Base-by-base conservation (phyloP, 495 filamentous ascomycete species). In the Daldinia bambusicola region DNA sequence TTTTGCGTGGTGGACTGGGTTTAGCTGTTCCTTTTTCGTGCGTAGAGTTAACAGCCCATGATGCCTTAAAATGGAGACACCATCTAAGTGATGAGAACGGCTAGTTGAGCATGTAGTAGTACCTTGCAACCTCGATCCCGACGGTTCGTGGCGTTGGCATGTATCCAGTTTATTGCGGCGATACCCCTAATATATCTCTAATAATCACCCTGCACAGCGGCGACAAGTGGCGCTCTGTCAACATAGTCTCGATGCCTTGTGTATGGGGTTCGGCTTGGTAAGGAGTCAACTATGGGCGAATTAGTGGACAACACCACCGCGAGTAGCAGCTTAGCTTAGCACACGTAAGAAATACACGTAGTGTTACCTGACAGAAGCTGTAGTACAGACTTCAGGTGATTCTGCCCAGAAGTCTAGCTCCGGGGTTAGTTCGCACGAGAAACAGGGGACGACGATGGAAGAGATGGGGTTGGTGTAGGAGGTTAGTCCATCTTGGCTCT, bases 301-400 rank as follows among this genome's bases (percentile, higher is more conserved):
- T 48, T 48, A 48, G 43, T 12, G 16, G 16, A 48, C 4, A 16
- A 48, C 43, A 4, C 20, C 43, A 16, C 20, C 8, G 43, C 43
- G 9, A 48, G 43, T 20, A 10, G 22, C 43, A 48, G 43, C 43
- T 48, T 16, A 48, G 43, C 43, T 48, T 16, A 22, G 18, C 16
- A 22, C 43, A 48, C 43, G 9, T 48, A 22, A 48, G 18, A 48
- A 48, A 22, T 22, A 48, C 6, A 16, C 18, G 43, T 48, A 48
- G 43, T 48, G 43, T 22, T 48, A 48, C 43, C 43, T 48, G 43
- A 22, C 43, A 22, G 43, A 4, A 48, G 18, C 20, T 48, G 43
- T 48, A 48, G 9, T 22, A 48, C 43, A 22, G 43, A 9, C 43
- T 48, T 48, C 43, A 3, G 18, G 18, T 48, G 43, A 18, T 12